A percentile compares a stretch with the other conserved stretches of the same genome.
phyloP scores from a whole-genome alignment of 108 stramenopile species.

The Schizochytrium sp. region DNA sequence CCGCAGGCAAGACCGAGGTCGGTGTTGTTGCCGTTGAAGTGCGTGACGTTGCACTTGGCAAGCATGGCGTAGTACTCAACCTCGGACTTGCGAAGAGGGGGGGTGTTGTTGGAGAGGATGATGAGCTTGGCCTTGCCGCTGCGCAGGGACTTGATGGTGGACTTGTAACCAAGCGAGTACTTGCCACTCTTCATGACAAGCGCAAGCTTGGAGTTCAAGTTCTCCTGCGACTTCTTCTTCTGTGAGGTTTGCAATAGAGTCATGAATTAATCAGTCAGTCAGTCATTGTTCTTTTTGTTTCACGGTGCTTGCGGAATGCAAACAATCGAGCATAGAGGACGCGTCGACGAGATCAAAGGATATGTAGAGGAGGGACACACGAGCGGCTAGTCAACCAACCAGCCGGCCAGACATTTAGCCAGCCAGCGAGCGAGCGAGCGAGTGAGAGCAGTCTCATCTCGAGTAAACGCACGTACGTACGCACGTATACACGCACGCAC shows the following conservation, averaged over 20 bases:
- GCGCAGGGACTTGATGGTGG: conserved; percentile 82
- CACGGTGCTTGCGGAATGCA: too few species aligned
- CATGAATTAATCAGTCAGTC: not conserved
- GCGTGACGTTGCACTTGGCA: conserved; percentile 86
- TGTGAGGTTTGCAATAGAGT: not conserved
- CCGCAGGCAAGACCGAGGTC: conserved; percentile 96
- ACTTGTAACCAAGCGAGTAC: conserved; percentile 91
- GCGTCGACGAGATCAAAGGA: too few species aligned
- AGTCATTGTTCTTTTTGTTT: not conserved
- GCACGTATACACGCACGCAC: too few species aligned
- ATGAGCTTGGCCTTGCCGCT: conserved; percentile 87
- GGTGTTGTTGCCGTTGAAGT: conserved; percentile 90
- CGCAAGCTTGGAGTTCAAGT: conserved; percentile 95
- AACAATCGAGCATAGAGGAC: too few species aligned
- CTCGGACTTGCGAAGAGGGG: conserved; percentile 92
- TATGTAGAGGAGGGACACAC: too few species aligned
- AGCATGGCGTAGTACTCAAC: conserved; percentile 98
- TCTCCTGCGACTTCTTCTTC: conserved; percentile 70
- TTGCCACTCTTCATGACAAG: conserved; percentile 98
- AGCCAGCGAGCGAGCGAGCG: too few species aligned
- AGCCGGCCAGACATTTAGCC: too few species aligned
- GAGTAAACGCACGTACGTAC: too few species aligned
- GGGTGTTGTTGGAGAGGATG: conserved; percentile 91
- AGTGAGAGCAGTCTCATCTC: too few species aligned
- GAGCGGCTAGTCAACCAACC: too few species aligned